Conservation (phyloP, 2,329 filamentous ascomycete species). For the Apiospora kogelbergensis region DNA sequence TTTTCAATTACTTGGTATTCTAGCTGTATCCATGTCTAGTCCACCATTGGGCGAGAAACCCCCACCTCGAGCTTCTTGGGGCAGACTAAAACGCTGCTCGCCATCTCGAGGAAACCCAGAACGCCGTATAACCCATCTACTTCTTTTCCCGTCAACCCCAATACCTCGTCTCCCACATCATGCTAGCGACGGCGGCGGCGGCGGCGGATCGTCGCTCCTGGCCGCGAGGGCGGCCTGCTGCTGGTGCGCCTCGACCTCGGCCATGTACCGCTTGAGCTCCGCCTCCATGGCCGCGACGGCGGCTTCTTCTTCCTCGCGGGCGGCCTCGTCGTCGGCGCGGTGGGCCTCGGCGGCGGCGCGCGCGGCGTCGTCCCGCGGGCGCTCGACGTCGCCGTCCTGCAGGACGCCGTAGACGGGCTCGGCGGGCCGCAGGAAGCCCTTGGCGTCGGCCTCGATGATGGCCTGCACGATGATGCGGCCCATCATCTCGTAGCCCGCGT, state of each 20-base stretch:
- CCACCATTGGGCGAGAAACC: too few species aligned
- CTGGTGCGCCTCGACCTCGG: background rate
- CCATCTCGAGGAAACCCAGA: background rate
- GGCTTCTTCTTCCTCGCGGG: slow-evolving; percentile 9
- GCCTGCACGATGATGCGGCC: slow-evolving; percentile 32
- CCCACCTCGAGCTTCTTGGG: background rate
- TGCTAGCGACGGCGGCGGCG: background rate
- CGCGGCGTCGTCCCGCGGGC: slow-evolving; percentile 16
- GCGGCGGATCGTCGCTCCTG: background rate
- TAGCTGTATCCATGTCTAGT: background rate
- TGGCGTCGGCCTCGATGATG: slow-evolving; percentile 32
- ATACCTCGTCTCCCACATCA: background rate
- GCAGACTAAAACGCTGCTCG: background rate
- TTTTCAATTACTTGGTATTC: background rate
- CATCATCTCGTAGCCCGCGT: slow-evolving; percentile 34
- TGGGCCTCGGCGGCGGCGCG: slow-evolving; percentile 8
- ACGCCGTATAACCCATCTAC: background rate
- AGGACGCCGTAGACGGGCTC: slow-evolving; percentile 29
- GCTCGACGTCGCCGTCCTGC: slow-evolving; percentile 31
- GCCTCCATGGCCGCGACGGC: slow-evolving; percentile 12
- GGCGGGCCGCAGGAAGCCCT: slow-evolving; percentile 29
- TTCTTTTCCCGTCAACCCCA: background rate
- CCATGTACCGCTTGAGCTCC: slow-evolving; percentile 9
- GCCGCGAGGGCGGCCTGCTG: background rate
- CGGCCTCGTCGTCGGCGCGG: background rate